Evolutionary conservation across 306 rosid genomes (phyloP).

Genomic region (Quercus rubra): DNA sequence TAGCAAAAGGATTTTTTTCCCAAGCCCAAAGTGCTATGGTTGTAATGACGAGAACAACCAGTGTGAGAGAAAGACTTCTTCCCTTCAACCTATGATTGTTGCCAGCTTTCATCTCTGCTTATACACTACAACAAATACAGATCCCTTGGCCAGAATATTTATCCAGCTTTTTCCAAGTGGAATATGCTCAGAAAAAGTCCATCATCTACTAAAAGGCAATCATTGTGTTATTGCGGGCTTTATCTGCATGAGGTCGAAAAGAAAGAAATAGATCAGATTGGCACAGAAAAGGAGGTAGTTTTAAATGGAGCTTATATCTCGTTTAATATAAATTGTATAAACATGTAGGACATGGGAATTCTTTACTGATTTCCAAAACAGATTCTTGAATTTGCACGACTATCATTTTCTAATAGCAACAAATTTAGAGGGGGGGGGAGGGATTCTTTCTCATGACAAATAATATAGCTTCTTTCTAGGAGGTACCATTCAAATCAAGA

Average conservation of each 20-base stretch:
- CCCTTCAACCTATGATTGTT: slow-evolving; percentile 40
- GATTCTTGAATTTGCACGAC: neutral
- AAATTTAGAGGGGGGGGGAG: neutral
- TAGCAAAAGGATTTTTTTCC: slow-evolving; percentile 62
- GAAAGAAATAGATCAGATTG: neutral
- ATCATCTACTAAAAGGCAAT: neutral
- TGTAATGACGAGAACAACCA: slow-evolving; percentile 48
- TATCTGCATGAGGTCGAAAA: neutral
- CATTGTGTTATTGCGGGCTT: neutral
- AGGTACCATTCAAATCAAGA: neutral
- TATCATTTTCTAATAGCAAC: neutral
- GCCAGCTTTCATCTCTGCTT: slow-evolving; percentile 63
- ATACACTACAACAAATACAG: slow-evolving; percentile 7
- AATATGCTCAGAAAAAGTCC: slow-evolving; percentile 14
- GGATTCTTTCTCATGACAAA: neutral
- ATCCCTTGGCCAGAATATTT: slow-evolving; percentile 9
- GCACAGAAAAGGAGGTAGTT: neutral
- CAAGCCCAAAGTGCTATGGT: slow-evolving; percentile 60
- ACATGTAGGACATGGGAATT: neutral
- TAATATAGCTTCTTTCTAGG: neutral
- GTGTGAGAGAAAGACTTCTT: slow-evolving; percentile 41
- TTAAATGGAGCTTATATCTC: neutral
- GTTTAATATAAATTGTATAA: neutral
- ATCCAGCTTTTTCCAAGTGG: neutral
- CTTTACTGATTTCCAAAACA: neutral